These are phyloP conservation scores for Suhomyces sp. DNA, from an alignment of 805 yeast species.

Conservation along the genomic window DNA sequence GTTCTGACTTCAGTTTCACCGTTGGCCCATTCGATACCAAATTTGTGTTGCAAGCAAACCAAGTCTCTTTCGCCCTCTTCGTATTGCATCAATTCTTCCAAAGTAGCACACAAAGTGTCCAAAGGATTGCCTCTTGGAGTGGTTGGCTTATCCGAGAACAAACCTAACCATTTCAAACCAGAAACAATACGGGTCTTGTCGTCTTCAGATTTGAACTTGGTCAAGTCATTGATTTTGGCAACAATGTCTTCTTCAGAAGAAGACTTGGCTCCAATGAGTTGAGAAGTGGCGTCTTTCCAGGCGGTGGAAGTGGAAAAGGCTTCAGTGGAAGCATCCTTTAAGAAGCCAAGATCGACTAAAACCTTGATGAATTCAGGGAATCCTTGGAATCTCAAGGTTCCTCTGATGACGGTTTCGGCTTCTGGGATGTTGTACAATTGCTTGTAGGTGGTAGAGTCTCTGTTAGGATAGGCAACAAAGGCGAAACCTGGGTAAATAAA, in stretches of 20 bases:
- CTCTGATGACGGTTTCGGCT: slow-evolving; percentile 95
- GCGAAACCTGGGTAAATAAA: slow-evolving; percentile 94
- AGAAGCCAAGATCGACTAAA: slow-evolving; percentile 88
- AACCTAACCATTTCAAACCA: slow-evolving; percentile 93
- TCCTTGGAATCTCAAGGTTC: slow-evolving; percentile 96
- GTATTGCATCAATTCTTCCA: slow-evolving; percentile 94
- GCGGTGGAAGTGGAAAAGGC: slow-evolving; percentile 57
- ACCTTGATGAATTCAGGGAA: slow-evolving; percentile 98
- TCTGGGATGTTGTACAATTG: slow-evolving; percentile 93
- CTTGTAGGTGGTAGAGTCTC: slow-evolving; percentile 93
- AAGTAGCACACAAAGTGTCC: slow-evolving; percentile 94
- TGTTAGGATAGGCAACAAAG: slow-evolving; percentile 93
- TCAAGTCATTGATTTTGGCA: slow-evolving; percentile 70
- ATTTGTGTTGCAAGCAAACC: slow-evolving; percentile 95
- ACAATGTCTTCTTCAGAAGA: slow-evolving; percentile 68
- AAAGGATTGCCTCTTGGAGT: slow-evolving; percentile 91
- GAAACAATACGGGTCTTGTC: slow-evolving; percentile 83
- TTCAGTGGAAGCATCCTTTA: slow-evolving; percentile 70
- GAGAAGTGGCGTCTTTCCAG: slow-evolving; percentile 87
- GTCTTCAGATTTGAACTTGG: slow-evolving; percentile 74
- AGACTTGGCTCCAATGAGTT: slow-evolving; percentile 72
- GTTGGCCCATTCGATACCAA: slow-evolving; percentile 95
- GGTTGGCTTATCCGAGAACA: slow-evolving; percentile 72
- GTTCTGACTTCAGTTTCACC: slow-evolving; percentile 91
- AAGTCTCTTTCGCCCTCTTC: slow-evolving; percentile 94